These are phyloP conservation scores for Tetrahymena borealis DNA, from an alignment of 73 alveolate species.

Conservation along the genomic window DNA sequence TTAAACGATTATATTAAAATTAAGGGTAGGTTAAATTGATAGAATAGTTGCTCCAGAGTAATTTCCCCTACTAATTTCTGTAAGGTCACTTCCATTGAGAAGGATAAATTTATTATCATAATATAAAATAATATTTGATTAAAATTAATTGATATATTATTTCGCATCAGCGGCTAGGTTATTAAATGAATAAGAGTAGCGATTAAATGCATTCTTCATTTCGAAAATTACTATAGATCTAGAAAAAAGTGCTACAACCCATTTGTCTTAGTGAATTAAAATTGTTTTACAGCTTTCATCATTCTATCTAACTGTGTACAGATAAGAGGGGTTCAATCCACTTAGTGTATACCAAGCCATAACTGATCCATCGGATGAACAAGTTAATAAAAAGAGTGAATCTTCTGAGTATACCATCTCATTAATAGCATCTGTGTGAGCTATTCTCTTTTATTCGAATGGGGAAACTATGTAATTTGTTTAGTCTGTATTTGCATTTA, in stretches of 20 bases:
- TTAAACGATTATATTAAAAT: not conserved
- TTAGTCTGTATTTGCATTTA: not conserved
- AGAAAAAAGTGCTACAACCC: not conserved
- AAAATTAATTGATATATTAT: not conserved
- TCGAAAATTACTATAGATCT: not conserved
- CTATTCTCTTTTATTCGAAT: not conserved
- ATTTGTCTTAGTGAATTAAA: not conserved
- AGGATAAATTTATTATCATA: not conserved
- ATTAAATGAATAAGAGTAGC: not conserved
- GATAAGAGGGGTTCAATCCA: not conserved
- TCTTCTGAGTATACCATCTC: not conserved
- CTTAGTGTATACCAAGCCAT: not conserved
- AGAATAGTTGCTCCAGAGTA: not conserved
- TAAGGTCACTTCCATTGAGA: not conserved
- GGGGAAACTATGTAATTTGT: not conserved
- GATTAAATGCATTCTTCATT: not conserved
- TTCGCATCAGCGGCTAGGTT: not conserved
- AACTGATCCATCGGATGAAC: not conserved
- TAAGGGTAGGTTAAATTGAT: not conserved
- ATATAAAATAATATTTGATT: not conserved
- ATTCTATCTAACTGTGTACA: not conserved
- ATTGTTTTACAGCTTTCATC: not conserved
- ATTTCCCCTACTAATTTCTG: not conserved
- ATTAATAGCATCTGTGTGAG: not conserved
- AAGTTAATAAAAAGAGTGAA: not conserved